A percentile compares a stretch with the other conserved stretches of the same genome.
Evolutionary conservation across 768 basidiomycete species (phyloP).

Genomic region (Tylopilus plumbeoviolaceoides): DNA sequence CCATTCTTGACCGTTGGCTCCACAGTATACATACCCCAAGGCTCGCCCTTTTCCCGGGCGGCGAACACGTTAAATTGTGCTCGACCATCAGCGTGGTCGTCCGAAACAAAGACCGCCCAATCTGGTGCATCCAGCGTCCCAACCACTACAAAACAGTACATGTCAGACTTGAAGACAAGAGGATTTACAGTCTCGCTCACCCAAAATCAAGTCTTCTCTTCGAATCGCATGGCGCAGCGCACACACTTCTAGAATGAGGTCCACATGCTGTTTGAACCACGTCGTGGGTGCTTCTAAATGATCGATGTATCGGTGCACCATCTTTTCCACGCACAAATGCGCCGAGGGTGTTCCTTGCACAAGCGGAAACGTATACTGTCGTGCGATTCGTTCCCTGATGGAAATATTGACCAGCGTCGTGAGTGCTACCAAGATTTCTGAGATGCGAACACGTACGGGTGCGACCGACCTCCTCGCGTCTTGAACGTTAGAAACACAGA

Average conservation of each 20-base stretch:
- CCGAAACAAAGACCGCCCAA: conserved; percentile 74
- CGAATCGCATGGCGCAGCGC: conserved; percentile 42
- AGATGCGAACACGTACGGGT: conserved; percentile 34
- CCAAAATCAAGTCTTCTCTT: conserved; percentile 58
- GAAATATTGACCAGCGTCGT: background rate
- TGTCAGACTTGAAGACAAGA: background rate
- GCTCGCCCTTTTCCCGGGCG: conserved; percentile 43
- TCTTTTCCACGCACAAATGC: conserved; percentile 64
- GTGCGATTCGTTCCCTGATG: conserved; percentile 41
- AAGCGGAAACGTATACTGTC: conserved; percentile 58
- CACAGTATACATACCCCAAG: conserved; percentile 73
- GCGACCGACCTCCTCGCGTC: conserved; percentile 29
- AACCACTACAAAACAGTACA: conserved; percentile 41
- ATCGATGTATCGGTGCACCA: conserved; percentile 64
- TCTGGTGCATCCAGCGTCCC: conserved; percentile 68
- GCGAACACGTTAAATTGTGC: conserved; percentile 70
- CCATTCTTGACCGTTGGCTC: conserved; percentile 44
- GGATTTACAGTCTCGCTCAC: conserved; percentile 8
- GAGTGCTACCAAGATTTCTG: background rate
- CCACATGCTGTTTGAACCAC: conserved; percentile 72
- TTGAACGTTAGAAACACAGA: conserved; percentile 48
- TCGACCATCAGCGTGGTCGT: conserved; percentile 60
- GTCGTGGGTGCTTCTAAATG: conserved; percentile 57
- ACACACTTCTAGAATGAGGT: conserved; percentile 57
- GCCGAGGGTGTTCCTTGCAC: conserved; percentile 63